These are phyloP conservation scores for Penicillium longicatenatum DNA, from an alignment of 495 filamentous ascomycete genomes.

Conservation along the genomic window DNA sequence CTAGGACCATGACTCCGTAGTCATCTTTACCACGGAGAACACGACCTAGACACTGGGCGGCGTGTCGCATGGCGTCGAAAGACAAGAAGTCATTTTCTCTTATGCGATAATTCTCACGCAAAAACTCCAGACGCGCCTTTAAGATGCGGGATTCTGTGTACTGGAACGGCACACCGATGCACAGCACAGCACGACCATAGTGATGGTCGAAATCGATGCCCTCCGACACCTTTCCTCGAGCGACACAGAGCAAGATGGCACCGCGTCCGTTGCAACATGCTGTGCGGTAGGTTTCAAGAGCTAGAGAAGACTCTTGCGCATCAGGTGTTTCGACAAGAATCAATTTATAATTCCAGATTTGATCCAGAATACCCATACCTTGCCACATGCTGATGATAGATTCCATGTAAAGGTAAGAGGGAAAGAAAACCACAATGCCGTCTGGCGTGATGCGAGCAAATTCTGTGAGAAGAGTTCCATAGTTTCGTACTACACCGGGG, in stretches of 20 bases:
- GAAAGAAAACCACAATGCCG: constrained; percentile 98
- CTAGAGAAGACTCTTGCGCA: constrained; percentile 92
- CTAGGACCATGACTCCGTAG: constrained; percentile 98
- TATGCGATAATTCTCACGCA: constrained; percentile 96
- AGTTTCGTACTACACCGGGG: constrained; percentile 91
- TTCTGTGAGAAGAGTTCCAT: constrained; percentile 87
- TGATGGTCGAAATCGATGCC: constrained; percentile 99
- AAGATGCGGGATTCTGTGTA: constrained; percentile 98
- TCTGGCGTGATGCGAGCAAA: constrained; percentile 95
- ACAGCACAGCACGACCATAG: constrained; percentile 94
- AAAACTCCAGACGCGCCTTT: constrained; percentile 93
- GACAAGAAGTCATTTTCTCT: constrained; percentile 97
- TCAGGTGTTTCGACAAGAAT: constrained; percentile 98
- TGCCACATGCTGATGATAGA: constrained; percentile 99
- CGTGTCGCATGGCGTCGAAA: constrained; percentile 98
- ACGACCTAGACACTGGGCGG: constrained; percentile 93
- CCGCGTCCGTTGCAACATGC: constrained; percentile 97
- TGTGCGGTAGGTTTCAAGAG: constrained; percentile 94
- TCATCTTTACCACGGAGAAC: constrained; percentile 97
- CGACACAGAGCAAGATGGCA: constrained; percentile 90
- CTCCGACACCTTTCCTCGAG: constrained; percentile 94
- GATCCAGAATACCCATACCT: constrained; percentile 93
- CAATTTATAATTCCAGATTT: constrained; percentile 99
- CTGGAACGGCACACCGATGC: constrained; percentile 97
- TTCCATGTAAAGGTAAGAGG: constrained; percentile 99